These are phyloP conservation scores for Moelleriella libera DNA, from an alignment of 2,329 filamentous ascomycete species.

Conservation along the genomic window DNA sequence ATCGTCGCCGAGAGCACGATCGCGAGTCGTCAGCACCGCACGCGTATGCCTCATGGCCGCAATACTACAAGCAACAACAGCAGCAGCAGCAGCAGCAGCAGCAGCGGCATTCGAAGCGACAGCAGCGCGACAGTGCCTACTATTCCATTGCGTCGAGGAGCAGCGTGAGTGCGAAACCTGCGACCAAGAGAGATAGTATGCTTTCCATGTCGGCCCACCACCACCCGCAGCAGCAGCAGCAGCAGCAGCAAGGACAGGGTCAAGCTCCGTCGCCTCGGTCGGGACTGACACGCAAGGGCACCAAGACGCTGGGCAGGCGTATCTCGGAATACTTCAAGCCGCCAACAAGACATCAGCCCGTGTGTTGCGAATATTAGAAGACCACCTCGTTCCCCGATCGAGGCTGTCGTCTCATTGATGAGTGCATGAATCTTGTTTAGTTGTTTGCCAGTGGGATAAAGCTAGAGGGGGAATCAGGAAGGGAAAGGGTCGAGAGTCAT, in stretches of 20 bases:
- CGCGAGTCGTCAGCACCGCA: too few relatives aligned
- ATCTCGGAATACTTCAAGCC: constrained; percentile 9
- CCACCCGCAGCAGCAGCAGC: not conserved
- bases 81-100: too few relatives aligned
- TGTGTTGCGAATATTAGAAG: not conserved
- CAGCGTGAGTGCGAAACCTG: constrained; percentile 1
- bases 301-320: constrained; percentile 4
- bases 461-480: not conserved
- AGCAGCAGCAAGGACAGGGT: too few relatives aligned
- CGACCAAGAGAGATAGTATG: not conserved
- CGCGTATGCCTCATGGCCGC: too few relatives aligned
- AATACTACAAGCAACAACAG: too few relatives aligned
- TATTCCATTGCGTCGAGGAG: constrained; percentile 3
- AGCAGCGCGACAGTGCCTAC: constrained; percentile 6
- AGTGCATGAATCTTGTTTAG: too few relatives aligned
- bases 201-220: not conserved
- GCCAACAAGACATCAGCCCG: not conserved
- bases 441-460: not conserved
- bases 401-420: too few relatives aligned
- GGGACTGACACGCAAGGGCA: not conserved
- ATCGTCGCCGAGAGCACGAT: not conserved
- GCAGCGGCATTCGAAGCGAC: too few relatives aligned
- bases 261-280: not conserved
- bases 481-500: too few relatives aligned
- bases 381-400: too few relatives aligned